Evolutionary conservation across 768 basidiomycete genomes (phyloP).

Genomic region (Rhizopogon vesiculosus): DNA sequence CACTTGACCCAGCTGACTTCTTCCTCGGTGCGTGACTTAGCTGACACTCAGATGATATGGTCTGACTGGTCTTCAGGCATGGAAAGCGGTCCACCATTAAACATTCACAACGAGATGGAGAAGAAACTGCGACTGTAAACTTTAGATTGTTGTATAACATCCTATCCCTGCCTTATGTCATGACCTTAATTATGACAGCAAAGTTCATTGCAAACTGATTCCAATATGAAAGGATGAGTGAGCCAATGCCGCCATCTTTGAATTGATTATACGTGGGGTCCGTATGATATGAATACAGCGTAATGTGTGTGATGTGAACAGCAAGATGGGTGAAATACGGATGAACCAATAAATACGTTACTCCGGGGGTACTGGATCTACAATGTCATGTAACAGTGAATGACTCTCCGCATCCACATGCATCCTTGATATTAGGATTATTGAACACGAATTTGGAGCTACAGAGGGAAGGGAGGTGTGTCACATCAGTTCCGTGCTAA

Average conservation of each 20-base stretch:
- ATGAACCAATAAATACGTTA: neutral
- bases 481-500: slow-evolving; percentile 1
- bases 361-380: slow-evolving; percentile 2
- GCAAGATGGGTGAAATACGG: neutral
- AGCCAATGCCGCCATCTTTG: slow-evolving; percentile 1
- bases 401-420: slow-evolving; percentile 93
- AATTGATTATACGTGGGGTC: slow-evolving; percentile 7
- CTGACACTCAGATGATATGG: neutral
- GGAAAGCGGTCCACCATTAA: slow-evolving; percentile 44
- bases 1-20: slow-evolving; percentile 71
- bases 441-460: slow-evolving; percentile 81
- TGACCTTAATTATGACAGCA: neutral
- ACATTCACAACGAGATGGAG: slow-evolving; percentile 66
- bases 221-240: neutral
- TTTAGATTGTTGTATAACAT: slow-evolving; percentile 8
- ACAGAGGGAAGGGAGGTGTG: neutral
- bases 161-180: neutral
- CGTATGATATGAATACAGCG: slow-evolving; percentile 26
- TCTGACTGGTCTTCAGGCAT: slow-evolving; percentile 35
- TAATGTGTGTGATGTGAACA: slow-evolving; percentile 3
- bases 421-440: slow-evolving; percentile 93
- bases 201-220: neutral
- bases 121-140: slow-evolving; percentile 46
- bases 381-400: slow-evolving; percentile 51
- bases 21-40: slow-evolving; percentile 56